Conservation (phyloP, 495 filamentous ascomycete genomes). For the Aspergillus sclerotiicarbonarius region DNA sequence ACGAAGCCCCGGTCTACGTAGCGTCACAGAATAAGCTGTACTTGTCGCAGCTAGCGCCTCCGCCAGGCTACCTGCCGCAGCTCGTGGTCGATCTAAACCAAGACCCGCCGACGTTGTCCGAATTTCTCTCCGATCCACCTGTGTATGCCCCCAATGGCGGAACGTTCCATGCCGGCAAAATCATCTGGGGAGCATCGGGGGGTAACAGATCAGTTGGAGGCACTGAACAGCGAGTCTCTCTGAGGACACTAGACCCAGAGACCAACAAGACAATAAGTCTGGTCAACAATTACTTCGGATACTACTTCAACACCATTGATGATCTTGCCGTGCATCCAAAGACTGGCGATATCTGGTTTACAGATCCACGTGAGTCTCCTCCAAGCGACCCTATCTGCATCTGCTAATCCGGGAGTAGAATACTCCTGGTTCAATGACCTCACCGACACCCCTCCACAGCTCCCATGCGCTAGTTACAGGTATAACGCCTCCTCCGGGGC, state of each 20-base stretch:
- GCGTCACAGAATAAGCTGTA: conserved; percentile 34
- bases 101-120: conserved; percentile 31
- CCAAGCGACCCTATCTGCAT: neutral
- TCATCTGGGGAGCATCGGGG: conserved; percentile 27
- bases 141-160: conserved; percentile 35
- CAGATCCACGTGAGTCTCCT: conserved; percentile 32
- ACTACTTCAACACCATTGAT: conserved; percentile 29
- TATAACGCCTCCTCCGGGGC: conserved; percentile 41
- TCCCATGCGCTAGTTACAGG: conserved; percentile 37
- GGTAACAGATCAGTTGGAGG: conserved; percentile 25
- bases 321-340: conserved; percentile 27
- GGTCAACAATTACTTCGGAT: conserved; percentile 33
- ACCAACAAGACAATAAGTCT: conserved; percentile 26
- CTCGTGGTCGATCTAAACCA: conserved; percentile 34
- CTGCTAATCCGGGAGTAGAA: conserved; percentile 1
- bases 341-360: conserved; percentile 48
- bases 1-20: conserved; percentile 44
- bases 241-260: conserved; percentile 27
- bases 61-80: conserved; percentile 26
- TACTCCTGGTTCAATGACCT: conserved; percentile 40
- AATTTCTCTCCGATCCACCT: conserved; percentile 33
- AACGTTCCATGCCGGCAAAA: conserved; percentile 24
- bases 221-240: conserved; percentile 22
- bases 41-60: conserved; percentile 30
- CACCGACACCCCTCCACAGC: conserved; percentile 30